A percentile compares a stretch with the other conserved stretches of the same genome.
Evolutionary conservation across 2,329 filamentous ascomycete species (phyloP).

Genomic region (Fusarium denticulatum): DNA sequence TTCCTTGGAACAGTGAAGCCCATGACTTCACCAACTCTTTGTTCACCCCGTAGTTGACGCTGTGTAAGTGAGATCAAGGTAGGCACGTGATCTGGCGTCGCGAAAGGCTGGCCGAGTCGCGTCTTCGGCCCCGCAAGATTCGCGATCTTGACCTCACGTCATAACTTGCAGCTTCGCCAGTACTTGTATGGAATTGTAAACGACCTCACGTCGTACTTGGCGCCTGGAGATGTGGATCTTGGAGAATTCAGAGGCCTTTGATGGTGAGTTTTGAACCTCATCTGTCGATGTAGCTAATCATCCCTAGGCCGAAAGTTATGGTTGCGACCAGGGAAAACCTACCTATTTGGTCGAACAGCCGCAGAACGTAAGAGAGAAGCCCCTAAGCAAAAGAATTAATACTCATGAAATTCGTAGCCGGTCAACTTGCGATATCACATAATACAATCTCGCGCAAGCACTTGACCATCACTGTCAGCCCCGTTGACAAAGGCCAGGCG

Average conservation of each 20-base stretch:
- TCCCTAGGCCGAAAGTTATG: conserved; percentile 68
- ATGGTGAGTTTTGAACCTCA: conserved; percentile 46
- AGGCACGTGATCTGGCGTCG: conserved; percentile 44
- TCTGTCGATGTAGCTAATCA: conserved; percentile 2
- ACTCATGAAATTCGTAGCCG: conserved; percentile 56
- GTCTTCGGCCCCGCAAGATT: conserved; percentile 34
- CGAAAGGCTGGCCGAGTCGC: conserved; percentile 20
- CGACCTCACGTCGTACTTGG: conserved; percentile 30
- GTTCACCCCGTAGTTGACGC: not conserved
- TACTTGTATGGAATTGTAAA: conserved; percentile 27
- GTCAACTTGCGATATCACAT: conserved; percentile 76
- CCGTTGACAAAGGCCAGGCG: conserved; percentile 72
- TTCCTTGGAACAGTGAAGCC: not conserved
- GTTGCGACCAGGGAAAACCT: conserved; percentile 85
- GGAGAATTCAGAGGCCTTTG: conserved; percentile 66
- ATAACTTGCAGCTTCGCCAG: conserved; percentile 14
- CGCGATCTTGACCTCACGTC: conserved; percentile 43
- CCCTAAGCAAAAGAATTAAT: not conserved
- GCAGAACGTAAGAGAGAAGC: conserved; percentile 65
- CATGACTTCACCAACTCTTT: not conserved
- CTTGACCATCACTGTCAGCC: conserved; percentile 77
- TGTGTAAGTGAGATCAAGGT: not conserved
- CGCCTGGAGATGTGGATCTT: conserved; percentile 69
- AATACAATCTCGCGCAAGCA: conserved; percentile 91
- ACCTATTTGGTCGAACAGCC: conserved; percentile 84